Base-by-base conservation (phyloP, 495 filamentous ascomycete species). In the Astrothelium macrocarpum region DNA sequence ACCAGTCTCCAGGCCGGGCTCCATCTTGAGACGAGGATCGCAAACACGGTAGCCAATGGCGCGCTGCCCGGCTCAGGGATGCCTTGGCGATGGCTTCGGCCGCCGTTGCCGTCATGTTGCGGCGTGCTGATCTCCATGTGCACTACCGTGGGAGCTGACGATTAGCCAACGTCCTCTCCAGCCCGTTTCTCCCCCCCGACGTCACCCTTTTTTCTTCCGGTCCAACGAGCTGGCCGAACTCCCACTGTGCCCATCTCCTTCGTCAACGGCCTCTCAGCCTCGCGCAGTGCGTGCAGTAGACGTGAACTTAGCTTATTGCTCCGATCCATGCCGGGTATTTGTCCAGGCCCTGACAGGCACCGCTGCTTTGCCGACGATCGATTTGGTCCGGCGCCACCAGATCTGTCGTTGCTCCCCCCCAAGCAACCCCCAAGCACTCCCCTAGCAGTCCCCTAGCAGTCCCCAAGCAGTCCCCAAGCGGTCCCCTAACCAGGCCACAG, bases 41-140 rank as follows among this genome's bases (percentile, higher is more conserved):
- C 25, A 26, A 29, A 56, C 12, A 7, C 29, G 49, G 49, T 9
- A 26, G 25, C 49, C 49, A 56, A 56, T 26, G 49, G 20, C 49
- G 5, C 23, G 25, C 49, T 3, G 49, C 23, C 2, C 34, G 5
- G 34, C 34, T 39, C 34, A 14, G 14, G 34, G 25, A n/a, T 5
- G 4, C 49, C 49, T 56, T 26, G 49, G 7, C 25, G 2, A 56
- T 56, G 49, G 49, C 49, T 56, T 56, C 49, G 49, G 49, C 5
- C 49, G 49, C 49, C 49, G 49, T 56, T 56, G 49, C 49, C 49
- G 49, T 56, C 49, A 56, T 56, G 49, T 56, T 28, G 49, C 49
- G 49, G 49, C 49, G 20, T 56, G 49, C 49, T 56, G 49, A 56
- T 56, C 49, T 16, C 49, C 49, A 56, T 56, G 49, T 56, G 49